phyloP scores from a whole-genome alignment of 1,284 basidiomycete genomes.

The Moesziomyces globuligerus region DNA sequence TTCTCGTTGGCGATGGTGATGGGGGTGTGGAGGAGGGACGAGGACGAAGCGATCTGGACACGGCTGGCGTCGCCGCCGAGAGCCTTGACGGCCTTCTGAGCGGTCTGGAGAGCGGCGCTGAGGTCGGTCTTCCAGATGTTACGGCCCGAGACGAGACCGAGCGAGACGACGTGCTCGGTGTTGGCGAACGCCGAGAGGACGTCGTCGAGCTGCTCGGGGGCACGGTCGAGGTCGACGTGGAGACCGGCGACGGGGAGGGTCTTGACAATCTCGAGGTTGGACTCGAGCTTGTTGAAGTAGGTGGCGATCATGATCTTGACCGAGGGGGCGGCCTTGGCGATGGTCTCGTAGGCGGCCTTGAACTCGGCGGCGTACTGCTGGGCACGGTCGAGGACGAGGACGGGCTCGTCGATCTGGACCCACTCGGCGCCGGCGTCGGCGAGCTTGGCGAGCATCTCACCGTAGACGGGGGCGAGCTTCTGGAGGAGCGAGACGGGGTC shows the following conservation, averaged over 20 bases:
- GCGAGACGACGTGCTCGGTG: slow-evolving; percentile 80
- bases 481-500: slow-evolving; percentile 88
- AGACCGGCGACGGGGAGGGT: slow-evolving; percentile 94
- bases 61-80: slow-evolving; percentile 70
- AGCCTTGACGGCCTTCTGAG: slow-evolving; percentile 76
- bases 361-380: slow-evolving; percentile 83
- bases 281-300: slow-evolving; percentile 92
- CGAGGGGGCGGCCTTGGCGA: slow-evolving; percentile 76
- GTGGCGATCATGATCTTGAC: slow-evolving; percentile 94
- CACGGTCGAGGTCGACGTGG: slow-evolving; percentile 95
- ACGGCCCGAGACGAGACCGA: slow-evolving; percentile 96
- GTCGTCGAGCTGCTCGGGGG: slow-evolving; percentile 83
- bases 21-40: slow-evolving; percentile 97
- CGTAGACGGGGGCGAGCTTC: slow-evolving; percentile 91
- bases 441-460: slow-evolving; percentile 87
- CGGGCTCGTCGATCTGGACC: slow-evolving; percentile 97
- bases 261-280: slow-evolving; percentile 86
- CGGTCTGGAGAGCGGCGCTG: slow-evolving; percentile 80
- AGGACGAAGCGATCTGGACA: slow-evolving; percentile 93
- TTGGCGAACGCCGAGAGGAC: slow-evolving; percentile 78
- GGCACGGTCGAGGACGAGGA: slow-evolving; percentile 91
- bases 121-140: slow-evolving; percentile 99
- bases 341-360: slow-evolving; percentile 81
- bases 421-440: slow-evolving; percentile 91
- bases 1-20: slow-evolving; percentile 93